phyloP scores from a whole-genome alignment of 805 yeast genomes.

The Helenozyma rhizophorensis region DNA sequence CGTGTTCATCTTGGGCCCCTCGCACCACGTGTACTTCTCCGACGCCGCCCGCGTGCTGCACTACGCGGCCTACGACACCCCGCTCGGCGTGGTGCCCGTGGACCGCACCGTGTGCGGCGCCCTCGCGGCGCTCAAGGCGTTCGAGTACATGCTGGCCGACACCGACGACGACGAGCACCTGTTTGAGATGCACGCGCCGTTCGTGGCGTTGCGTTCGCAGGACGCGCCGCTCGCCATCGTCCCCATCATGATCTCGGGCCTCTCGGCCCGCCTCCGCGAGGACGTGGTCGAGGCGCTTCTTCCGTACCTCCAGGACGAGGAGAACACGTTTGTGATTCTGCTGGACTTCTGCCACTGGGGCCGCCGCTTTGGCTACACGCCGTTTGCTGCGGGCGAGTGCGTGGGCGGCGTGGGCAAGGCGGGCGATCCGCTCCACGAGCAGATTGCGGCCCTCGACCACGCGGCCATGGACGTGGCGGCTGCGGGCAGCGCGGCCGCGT shows the following conservation, averaged over 20 bases:
- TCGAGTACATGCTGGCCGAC: conserved; percentile 51
- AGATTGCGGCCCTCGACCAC: conserved; percentile 71
- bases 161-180: conserved; percentile 86
- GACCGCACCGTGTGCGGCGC: conserved; percentile 46
- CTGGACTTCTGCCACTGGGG: conserved; percentile 97
- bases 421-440: conserved; percentile 53
- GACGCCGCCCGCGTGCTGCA: conserved; percentile 52
- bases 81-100: conserved; percentile 70
- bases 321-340: conserved; percentile 71
- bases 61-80: conserved; percentile 66
- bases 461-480: conserved; percentile 62
- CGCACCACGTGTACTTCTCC: conserved; percentile 81
- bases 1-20: conserved; percentile 84
- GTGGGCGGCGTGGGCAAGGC: conserved; percentile 5
- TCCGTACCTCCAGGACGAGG: conserved; percentile 50
- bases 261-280: conserved; percentile 41
- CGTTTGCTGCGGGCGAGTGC: conserved; percentile 21
- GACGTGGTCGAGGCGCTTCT: conserved; percentile 45
- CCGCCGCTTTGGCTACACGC: conserved; percentile 40
- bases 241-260: conserved; percentile 76
- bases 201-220: conserved; percentile 47
- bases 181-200: conserved; percentile 92
- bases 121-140: conserved; percentile 37
- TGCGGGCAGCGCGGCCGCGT: conserved; percentile 50
- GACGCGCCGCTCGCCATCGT: conserved; percentile 43